phyloP scores from a whole-genome alignment of 148 eudicot species.

The Chenopodium album region DNA sequence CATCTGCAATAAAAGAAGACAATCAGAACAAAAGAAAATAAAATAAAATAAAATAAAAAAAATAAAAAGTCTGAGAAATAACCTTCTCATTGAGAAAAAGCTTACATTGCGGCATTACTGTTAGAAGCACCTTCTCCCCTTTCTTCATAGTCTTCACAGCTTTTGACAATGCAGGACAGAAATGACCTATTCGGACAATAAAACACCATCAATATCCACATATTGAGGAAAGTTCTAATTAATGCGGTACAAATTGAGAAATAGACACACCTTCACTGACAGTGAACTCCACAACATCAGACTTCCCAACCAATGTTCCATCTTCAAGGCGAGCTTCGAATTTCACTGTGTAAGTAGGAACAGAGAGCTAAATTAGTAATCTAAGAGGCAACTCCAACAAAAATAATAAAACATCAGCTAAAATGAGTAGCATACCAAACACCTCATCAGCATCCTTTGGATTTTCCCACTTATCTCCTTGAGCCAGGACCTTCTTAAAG shows the following conservation, averaged over 20 bases:
- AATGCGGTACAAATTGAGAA: not conserved
- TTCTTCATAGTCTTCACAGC: constrained; percentile 99
- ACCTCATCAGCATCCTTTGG: constrained; percentile 95
- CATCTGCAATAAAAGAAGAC: constrained; percentile 53
- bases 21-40: not conserved
- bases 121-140: constrained; percentile 79
- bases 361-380: not conserved
- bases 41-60: not conserved
- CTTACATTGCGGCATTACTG: constrained; percentile 92
- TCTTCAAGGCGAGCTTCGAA: constrained; percentile 81
- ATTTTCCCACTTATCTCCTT: constrained; percentile 98
- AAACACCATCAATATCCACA: not conserved
- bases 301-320: constrained; percentile 64
- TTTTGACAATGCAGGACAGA: constrained; percentile 86
- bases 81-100: not conserved
- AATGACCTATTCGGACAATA: constrained; percentile 49
- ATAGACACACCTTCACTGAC: constrained; percentile 59
- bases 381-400: too few relatives aligned
- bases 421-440: constrained; percentile 46
- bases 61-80: not conserved
- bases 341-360: constrained; percentile 46
- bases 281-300: constrained; percentile 78
- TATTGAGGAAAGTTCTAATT: not conserved
- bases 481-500: constrained; percentile 69
- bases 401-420: not conserved